These are phyloP conservation scores for Noccaea bulbosa DNA, from an alignment of 345 rosid species.

Conservation along the genomic window DNA sequence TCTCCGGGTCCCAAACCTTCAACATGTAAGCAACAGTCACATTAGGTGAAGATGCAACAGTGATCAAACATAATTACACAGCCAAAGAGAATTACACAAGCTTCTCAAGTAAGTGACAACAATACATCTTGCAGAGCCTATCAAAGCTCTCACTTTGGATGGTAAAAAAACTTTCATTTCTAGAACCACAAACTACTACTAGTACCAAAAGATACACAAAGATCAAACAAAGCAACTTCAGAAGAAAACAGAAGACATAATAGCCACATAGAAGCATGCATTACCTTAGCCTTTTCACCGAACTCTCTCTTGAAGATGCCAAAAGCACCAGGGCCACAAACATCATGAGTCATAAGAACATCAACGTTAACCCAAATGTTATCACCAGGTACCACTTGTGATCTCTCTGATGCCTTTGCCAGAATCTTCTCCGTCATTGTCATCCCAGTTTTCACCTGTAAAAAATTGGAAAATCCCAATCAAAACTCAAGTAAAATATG, in stretches of 20 bases:
- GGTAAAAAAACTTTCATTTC: not conserved
- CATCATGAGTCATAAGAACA: conserved; percentile 96
- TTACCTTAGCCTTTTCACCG: conserved; percentile 91
- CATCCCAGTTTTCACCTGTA: conserved; percentile 88
- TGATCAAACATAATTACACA: not conserved
- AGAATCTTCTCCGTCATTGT: conserved; percentile 97
- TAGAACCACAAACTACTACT: not conserved
- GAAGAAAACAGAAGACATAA: not conserved
- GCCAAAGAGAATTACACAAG: not conserved
- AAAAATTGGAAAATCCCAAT: not conserved
- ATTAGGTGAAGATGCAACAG: not conserved
- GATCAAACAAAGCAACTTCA: not conserved
- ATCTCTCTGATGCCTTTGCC: conserved; percentile 78
- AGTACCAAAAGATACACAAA: not conserved
- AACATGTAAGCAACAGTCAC: conserved; percentile 28
- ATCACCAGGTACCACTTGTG: conserved; percentile 81
- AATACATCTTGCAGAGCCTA: conserved; percentile 5
- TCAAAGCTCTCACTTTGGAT: not conserved
- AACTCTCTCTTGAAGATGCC: conserved; percentile 93
- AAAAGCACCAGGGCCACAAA: conserved; percentile 92
- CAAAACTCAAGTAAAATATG: not conserved
- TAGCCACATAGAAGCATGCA: conserved; percentile 43
- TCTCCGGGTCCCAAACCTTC: conserved; percentile 98
- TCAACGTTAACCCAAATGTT: conserved; percentile 95
- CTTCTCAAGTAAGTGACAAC: conserved; percentile 2